phyloP scores from a whole-genome alignment of 495 filamentous ascomycete species.

The Chaetomium tenue region DNA sequence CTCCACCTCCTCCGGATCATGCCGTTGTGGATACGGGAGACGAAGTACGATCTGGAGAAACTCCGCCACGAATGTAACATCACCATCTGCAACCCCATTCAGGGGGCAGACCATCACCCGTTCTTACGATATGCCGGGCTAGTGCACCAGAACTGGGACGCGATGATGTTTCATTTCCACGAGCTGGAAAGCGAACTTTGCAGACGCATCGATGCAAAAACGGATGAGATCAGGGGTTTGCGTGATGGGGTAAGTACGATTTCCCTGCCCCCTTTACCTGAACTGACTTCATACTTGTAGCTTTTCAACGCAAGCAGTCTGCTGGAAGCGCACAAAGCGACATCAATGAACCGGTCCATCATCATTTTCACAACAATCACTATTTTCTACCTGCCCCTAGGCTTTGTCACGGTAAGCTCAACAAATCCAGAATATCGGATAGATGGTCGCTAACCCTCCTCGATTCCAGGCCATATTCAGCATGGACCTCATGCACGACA shows the following conservation, averaged over 20 bases:
- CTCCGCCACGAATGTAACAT: neutral
- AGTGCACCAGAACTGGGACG: neutral
- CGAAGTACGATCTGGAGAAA: neutral
- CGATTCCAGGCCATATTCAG: constrained; percentile 10
- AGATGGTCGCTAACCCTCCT: too few species aligned
- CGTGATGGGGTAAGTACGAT: neutral
- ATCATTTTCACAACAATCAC: constrained; percentile 9
- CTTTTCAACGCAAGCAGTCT: neutral
- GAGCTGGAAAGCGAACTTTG: neutral
- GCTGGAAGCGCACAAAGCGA: constrained; percentile 1
- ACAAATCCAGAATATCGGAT: too few species aligned
- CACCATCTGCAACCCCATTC: neutral
- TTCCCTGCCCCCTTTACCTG: neutral
- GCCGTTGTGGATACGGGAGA: neutral
- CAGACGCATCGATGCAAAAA: constrained; percentile 2
- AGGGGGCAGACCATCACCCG: neutral
- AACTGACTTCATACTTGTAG: neutral
- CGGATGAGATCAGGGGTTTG: neutral
- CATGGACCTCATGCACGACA: constrained; percentile 2
- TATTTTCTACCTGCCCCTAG: constrained; percentile 4
- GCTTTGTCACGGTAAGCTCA: constrained; percentile 7
- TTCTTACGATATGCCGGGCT: neutral
- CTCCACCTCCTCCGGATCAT: neutral
- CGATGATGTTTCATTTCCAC: neutral
- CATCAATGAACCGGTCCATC: constrained; percentile 6